Conservation (phyloP, 352 stramenopile species). For the Pythium phragmiticola region DNA sequence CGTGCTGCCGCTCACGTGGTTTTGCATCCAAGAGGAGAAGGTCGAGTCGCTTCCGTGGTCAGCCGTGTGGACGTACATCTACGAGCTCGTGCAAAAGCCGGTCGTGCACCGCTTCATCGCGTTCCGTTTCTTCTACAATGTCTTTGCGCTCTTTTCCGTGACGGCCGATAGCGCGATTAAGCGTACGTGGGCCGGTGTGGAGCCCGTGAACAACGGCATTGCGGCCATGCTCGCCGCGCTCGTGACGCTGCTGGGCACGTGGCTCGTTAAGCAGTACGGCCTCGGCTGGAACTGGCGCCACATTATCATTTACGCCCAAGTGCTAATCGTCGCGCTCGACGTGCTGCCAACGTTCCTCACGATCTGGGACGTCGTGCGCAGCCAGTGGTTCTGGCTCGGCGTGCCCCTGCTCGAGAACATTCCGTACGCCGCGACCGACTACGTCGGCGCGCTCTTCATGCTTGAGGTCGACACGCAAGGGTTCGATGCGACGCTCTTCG, state of each 20-base stretch:
- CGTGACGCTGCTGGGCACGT: constrained; percentile 41
- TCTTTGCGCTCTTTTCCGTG: constrained; percentile 46
- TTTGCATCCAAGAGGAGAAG: constrained; percentile 47
- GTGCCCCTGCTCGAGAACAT: constrained; percentile 53
- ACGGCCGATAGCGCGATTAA: constrained; percentile 49
- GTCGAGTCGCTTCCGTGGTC: constrained; percentile 24
- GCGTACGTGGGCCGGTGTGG: constrained; percentile 52
- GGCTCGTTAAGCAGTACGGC: constrained; percentile 41
- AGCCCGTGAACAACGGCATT: constrained; percentile 56
- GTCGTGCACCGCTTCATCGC: constrained; percentile 34
- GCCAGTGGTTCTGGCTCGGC: constrained; percentile 68
- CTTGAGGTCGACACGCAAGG: constrained; percentile 51
- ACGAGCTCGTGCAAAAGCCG: constrained; percentile 50
- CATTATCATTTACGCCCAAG: constrained; percentile 39
- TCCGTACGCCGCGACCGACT: constrained; percentile 44
- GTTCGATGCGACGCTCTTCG: constrained; percentile 50
- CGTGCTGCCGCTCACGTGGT: constrained; percentile 43
- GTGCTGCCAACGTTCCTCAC: constrained; percentile 51
- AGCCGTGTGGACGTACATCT: constrained; percentile 35
- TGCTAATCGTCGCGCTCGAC: constrained; percentile 49
- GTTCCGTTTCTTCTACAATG: constrained; percentile 31
- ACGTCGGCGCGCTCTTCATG: constrained; percentile 48
- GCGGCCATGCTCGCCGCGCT: constrained; percentile 43
- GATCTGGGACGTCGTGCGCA: constrained; percentile 68
- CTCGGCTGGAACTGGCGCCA: constrained; percentile 58